Evolutionary conservation across 768 basidiomycete species (phyloP).

Genomic region (Dentipellis sp.): DNA sequence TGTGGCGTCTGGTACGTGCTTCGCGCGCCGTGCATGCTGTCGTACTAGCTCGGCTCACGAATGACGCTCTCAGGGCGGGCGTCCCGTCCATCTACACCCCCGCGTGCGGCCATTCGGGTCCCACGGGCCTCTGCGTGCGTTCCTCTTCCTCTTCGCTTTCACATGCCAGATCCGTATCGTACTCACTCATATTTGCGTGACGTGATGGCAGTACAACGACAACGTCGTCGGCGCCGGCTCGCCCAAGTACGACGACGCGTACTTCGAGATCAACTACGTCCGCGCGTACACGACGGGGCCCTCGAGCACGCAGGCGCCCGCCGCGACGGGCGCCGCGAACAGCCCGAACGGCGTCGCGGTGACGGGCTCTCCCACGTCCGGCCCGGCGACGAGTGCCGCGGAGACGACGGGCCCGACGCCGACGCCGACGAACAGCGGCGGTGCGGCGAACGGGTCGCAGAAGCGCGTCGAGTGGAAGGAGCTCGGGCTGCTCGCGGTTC

Average conservation of each 20-base stretch:
- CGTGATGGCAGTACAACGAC: conserved; percentile 33
- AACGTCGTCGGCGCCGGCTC: conserved; percentile 46
- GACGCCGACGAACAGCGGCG: not conserved
- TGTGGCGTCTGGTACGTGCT: conserved; percentile 40
- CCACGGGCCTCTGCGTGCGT: conserved; percentile 36
- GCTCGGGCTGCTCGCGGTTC: not conserved
- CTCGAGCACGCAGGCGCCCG: conserved; percentile 11
- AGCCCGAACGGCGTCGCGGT: not conserved
- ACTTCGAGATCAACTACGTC: conserved; percentile 61
- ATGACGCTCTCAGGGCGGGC: conserved; percentile 36
- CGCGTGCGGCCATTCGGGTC: conserved; percentile 29
- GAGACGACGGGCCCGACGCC: not conserved
- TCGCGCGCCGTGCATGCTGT: not conserved
- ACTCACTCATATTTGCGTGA: not conserved
- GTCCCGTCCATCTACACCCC: conserved; percentile 31
- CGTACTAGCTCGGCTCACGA: not conserved
- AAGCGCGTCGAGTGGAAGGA: not conserved
- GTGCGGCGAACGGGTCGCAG: too few relatives aligned
- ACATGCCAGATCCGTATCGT: not conserved
- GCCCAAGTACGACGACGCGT: conserved; percentile 47
- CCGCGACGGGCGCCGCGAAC: conserved; percentile 8
- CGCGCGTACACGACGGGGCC: conserved; percentile 41
- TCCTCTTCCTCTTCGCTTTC: not conserved
- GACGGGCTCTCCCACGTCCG: conserved; percentile 2
- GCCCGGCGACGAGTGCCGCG: not conserved